phyloP scores from a whole-genome alignment of 257 asterid genomes.

The Primulina huaijiensis region DNA sequence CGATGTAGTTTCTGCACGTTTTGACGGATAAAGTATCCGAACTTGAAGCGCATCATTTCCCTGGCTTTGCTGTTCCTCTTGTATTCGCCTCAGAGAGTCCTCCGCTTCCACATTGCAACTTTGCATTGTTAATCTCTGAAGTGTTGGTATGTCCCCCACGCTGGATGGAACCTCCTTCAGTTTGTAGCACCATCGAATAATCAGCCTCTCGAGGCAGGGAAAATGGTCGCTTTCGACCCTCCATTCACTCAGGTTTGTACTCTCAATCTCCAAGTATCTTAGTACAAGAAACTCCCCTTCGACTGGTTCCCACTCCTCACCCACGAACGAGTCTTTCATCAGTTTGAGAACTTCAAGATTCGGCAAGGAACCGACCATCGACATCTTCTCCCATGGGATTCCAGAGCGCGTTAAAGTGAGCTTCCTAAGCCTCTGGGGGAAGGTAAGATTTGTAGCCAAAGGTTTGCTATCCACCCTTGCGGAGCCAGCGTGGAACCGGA shows the following conservation, averaged over 20 bases:
- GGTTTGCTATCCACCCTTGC: no score
- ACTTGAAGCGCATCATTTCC: neutral
- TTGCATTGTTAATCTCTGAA: neutral
- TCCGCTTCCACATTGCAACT: neutral
- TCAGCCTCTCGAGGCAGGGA: neutral
- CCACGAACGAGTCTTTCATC: neutral
- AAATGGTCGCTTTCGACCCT: neutral
- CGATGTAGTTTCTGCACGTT: no score
- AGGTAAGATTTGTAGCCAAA: no score
- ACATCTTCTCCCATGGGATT: no score
- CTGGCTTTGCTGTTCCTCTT: neutral
- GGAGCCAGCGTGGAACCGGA: no score
- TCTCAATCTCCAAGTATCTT: slow-evolving; percentile 9
- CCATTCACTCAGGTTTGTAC: neutral
- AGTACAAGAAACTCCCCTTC: slow-evolving; percentile 4
- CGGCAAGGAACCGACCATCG: slow-evolving; percentile 3
- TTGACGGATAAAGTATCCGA: no score
- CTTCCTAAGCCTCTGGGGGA: no score
- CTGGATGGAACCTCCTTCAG: slow-evolving; percentile 1
- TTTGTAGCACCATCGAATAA: neutral
- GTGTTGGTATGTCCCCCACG: neutral
- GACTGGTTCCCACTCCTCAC: slow-evolving; percentile 14
- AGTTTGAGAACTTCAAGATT: slow-evolving; percentile 9
- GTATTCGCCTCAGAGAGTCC: neutral
- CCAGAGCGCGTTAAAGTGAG: no score